Evolutionary conservation across 2,329 filamentous ascomycete species (phyloP).

Genomic region (Neoascochyta sp.): DNA sequence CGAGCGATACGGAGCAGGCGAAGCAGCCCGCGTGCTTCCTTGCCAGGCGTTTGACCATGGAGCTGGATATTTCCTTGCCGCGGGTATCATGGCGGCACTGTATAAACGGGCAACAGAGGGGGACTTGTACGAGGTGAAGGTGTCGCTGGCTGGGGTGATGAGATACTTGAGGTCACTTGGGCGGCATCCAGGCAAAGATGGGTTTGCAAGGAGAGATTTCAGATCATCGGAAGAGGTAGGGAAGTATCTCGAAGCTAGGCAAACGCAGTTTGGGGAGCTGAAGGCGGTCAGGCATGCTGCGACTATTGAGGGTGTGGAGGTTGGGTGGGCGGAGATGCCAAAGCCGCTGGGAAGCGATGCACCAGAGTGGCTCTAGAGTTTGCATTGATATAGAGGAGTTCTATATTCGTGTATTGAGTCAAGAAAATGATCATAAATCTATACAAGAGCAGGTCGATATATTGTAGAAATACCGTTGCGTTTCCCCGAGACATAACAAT

Average conservation of each 20-base stretch:
- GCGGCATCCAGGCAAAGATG: slow-evolving; percentile 44
- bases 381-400: not conserved
- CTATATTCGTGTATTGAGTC: not conserved
- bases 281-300: slow-evolving; percentile 50
- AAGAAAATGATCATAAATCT: no score
- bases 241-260: slow-evolving; percentile 44
- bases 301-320: slow-evolving; percentile 43
- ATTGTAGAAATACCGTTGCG: no score
- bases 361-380: slow-evolving; percentile 37
- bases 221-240: slow-evolving; percentile 27
- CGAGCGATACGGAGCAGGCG: slow-evolving; percentile 41
- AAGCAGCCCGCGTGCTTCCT: slow-evolving; percentile 45
- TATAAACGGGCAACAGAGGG: slow-evolving; percentile 47
- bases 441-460: no score
- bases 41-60: slow-evolving; percentile 58
- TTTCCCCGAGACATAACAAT: no score
- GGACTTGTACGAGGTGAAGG: slow-evolving; percentile 51
- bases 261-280: slow-evolving; percentile 48
- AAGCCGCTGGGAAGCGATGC: slow-evolving; percentile 48
- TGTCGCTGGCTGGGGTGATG: slow-evolving; percentile 55
- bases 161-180: slow-evolving; percentile 56
- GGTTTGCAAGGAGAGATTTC: slow-evolving; percentile 43
- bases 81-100: slow-evolving; percentile 52
- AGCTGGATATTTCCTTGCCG: slow-evolving; percentile 53
- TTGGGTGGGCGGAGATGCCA: slow-evolving; percentile 53